Evolutionary conservation across 2,329 filamentous ascomycete species (phyloP).

Genomic region (Pestalotiopsis sp.): DNA sequence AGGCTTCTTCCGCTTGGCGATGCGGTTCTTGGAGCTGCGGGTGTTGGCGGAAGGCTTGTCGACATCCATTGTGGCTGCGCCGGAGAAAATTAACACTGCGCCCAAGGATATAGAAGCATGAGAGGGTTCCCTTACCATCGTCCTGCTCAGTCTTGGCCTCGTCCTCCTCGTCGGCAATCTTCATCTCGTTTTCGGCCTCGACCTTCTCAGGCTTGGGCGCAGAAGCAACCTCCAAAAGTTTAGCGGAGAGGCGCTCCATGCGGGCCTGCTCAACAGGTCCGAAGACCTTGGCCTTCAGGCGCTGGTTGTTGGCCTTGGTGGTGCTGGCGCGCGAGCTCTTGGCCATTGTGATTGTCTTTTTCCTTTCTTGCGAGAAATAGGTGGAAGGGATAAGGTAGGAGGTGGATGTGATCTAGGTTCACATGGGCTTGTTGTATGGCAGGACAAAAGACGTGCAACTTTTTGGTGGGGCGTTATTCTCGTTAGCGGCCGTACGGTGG

Average conservation of each 20-base stretch:
- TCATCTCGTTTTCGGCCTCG: constrained; percentile 43
- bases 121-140: neutral
- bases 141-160: constrained; percentile 29
- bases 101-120: constrained; percentile 14
- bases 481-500: neutral
- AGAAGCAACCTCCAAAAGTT: constrained; percentile 78
- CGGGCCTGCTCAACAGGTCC: constrained; percentile 80
- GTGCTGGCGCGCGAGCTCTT: constrained; percentile 81
- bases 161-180: constrained; percentile 43
- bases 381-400: neutral
- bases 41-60: constrained; percentile 47
- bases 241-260: constrained; percentile 81
- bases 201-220: constrained; percentile 80
- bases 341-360: constrained; percentile 66
- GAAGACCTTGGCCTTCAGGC: constrained; percentile 80
- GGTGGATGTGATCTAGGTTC: neutral
- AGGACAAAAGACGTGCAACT: constrained; percentile 7
- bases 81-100: constrained; percentile 5
- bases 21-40: constrained; percentile 49
- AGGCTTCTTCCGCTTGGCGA: constrained; percentile 60
- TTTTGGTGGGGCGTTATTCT: constrained; percentile 13
- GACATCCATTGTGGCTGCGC: constrained; percentile 56
- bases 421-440: neutral
- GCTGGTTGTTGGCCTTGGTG: constrained; percentile 81
- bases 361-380: neutral